Conservation (phyloP, 2,329 filamentous ascomycete species). For the Xylariaceae sp. region DNA sequence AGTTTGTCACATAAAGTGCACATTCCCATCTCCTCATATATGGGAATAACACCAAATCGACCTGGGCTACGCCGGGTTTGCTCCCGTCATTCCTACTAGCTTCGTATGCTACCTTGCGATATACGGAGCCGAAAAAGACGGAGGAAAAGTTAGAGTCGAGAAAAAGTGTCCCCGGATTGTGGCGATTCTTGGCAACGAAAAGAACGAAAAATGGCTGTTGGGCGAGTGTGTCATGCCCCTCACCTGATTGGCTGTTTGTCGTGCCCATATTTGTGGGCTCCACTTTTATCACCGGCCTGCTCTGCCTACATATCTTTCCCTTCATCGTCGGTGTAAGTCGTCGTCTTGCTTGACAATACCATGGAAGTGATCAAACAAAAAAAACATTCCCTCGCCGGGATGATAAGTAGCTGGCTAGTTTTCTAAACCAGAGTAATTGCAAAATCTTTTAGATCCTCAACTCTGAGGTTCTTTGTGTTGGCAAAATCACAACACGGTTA, state of each 20-base stretch:
- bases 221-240: constrained; percentile 20
- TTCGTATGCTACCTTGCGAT: too few species aligned
- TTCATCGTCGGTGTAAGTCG: background rate
- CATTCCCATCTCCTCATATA: too few species aligned
- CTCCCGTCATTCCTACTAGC: too few species aligned
- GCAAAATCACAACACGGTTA: background rate
- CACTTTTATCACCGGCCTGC: background rate
- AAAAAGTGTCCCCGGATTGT: background rate
- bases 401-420: background rate
- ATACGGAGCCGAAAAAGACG: too few species aligned
- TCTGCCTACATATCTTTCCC: background rate
- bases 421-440: background rate
- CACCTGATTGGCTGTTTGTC: constrained; percentile 20
- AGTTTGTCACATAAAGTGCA: too few species aligned
- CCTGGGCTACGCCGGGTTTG: too few species aligned
- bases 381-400: too few species aligned
- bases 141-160: background rate
- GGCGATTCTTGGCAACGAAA: constrained; percentile 3
- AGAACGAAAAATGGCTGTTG: background rate
- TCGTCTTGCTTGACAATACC: too few species aligned
- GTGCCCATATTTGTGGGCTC: background rate
- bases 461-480: background rate
- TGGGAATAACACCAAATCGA: too few species aligned
- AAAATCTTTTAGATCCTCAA: background rate
- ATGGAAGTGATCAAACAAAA: too few species aligned